phyloP scores from a whole-genome alignment of 441 rosid species.

The Adansonia grandidieri region DNA sequence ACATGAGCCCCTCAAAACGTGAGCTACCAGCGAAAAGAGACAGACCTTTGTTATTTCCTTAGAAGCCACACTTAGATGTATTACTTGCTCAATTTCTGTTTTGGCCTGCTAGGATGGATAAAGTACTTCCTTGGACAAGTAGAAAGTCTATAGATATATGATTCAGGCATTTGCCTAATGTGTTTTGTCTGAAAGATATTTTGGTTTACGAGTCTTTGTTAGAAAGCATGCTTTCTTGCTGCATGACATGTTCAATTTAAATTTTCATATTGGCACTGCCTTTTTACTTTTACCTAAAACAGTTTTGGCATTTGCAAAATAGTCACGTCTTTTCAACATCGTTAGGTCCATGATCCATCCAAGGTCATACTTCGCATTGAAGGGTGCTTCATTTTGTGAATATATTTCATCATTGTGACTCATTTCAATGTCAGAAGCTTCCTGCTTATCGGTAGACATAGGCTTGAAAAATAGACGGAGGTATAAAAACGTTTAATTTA shows the following conservation, averaged over 20 bases:
- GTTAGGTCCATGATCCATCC: slow-evolving; percentile 62
- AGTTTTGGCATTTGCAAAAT: slow-evolving; percentile 27
- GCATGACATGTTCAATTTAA: neutral
- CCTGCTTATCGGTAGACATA: slow-evolving; percentile 47
- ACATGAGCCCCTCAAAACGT: no score
- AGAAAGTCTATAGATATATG: neutral
- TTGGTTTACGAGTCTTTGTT: neutral
- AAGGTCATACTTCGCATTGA: slow-evolving; percentile 52
- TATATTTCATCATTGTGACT: slow-evolving; percentile 64
- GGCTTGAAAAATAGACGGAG: slow-evolving; percentile 48
- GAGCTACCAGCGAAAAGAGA: no score
- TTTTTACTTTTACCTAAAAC: neutral
- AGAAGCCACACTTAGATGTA: no score
- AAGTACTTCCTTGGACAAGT: neutral
- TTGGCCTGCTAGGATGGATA: neutral
- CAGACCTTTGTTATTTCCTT: no score
- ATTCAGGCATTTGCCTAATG: neutral
- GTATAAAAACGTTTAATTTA: slow-evolving; percentile 37
- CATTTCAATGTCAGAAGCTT: slow-evolving; percentile 73
- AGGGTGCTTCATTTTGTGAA: slow-evolving; percentile 66
- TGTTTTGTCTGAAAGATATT: neutral
- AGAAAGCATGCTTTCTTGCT: neutral
- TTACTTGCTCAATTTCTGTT: no score
- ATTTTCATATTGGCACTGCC: neutral
- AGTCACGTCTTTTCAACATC: slow-evolving; percentile 42